Evolutionary conservation across 805 yeast species (phyloP).

Genomic region (Kuraishia piskuri): DNA sequence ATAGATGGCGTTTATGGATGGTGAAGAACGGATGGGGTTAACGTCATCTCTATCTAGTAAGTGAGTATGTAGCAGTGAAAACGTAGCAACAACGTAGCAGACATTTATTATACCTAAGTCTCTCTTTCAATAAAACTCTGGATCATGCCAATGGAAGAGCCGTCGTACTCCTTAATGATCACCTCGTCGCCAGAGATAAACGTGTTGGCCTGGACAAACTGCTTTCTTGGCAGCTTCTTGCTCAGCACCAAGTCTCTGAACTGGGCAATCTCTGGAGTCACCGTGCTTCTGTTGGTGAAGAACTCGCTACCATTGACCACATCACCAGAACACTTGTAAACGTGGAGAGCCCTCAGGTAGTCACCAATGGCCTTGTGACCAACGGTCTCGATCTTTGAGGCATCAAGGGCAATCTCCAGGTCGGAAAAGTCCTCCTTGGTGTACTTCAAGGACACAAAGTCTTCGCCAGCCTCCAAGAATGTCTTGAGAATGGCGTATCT

Average conservation of each 20-base stretch:
- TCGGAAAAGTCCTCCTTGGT: constrained; percentile 45
- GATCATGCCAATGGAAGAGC: constrained; percentile 68
- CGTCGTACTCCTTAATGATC: constrained; percentile 64
- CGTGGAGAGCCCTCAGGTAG: constrained; percentile 63
- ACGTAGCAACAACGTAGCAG: no score
- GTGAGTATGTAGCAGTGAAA: no score
- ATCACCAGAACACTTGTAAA: constrained; percentile 74
- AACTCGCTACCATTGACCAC: constrained; percentile 53
- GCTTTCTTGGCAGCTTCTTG: constrained; percentile 78
- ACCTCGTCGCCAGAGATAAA: constrained; percentile 31
- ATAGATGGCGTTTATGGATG: no score
- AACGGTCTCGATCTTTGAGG: constrained; percentile 50
- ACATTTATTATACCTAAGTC: constrained; percentile 7
- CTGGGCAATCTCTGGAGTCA: constrained; percentile 50
- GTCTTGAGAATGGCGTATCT: constrained; percentile 78
- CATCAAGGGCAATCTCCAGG: constrained; percentile 50
- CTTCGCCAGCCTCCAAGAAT: constrained; percentile 54
- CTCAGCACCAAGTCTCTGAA: constrained; percentile 61
- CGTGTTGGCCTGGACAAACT: constrained; percentile 79
- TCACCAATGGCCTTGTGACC: constrained; percentile 72
- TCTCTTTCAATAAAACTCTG: constrained; percentile 65
- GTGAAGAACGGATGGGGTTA: no score
- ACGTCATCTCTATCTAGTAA: no score
- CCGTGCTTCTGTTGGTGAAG: constrained; percentile 62
- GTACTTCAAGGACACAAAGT: constrained; percentile 46